phyloP scores from a whole-genome alignment of 768 basidiomycete species.

The Kwoniella pini region DNA sequence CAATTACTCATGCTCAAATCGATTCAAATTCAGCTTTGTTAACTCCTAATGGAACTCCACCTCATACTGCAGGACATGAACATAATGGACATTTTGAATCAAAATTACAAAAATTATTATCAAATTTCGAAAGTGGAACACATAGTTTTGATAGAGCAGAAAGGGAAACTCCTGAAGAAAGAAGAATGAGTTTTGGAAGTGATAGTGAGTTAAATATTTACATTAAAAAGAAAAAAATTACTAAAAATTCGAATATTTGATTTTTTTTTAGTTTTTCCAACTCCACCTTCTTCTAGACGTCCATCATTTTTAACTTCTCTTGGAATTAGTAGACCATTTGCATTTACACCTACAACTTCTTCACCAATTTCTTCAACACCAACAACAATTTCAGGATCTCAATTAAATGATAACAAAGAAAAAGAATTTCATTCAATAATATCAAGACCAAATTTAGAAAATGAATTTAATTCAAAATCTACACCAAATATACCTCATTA shows the following conservation, averaged over 20 bases:
- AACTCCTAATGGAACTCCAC: conserved; percentile 19
- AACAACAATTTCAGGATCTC: neutral
- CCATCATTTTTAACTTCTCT: conserved; percentile 28
- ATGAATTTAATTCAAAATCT: neutral
- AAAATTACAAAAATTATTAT: conserved; percentile 17
- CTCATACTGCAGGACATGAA: conserved; percentile 3
- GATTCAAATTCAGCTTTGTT: conserved; percentile 7
- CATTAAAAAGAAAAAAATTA: no score
- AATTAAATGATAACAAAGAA: no score
- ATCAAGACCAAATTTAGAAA: neutral
- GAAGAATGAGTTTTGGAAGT: conserved; percentile 22
- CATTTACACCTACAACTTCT: conserved; percentile 10
- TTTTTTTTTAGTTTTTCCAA: conserved; percentile 11
- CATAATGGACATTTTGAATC: conserved; percentile 1
- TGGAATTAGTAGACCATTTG: conserved; percentile 17
- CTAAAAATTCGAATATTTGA: neutral
- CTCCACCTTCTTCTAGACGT: conserved; percentile 20
- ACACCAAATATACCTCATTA: conserved; percentile 7
- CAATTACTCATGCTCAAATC: neutral
- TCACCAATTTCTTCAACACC: conserved; percentile 5
- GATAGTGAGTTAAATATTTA: conserved; percentile 14
- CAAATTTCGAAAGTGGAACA: conserved; percentile 22
- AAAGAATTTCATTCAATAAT: neutral
- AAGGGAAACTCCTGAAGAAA: conserved; percentile 15
- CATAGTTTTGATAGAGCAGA: conserved; percentile 25